Evolutionary conservation across 2,329 filamentous ascomycete genomes (phyloP), one percentile per base, ranked within the genome.

Genomic region (Fusarium newnesense): DNA sequence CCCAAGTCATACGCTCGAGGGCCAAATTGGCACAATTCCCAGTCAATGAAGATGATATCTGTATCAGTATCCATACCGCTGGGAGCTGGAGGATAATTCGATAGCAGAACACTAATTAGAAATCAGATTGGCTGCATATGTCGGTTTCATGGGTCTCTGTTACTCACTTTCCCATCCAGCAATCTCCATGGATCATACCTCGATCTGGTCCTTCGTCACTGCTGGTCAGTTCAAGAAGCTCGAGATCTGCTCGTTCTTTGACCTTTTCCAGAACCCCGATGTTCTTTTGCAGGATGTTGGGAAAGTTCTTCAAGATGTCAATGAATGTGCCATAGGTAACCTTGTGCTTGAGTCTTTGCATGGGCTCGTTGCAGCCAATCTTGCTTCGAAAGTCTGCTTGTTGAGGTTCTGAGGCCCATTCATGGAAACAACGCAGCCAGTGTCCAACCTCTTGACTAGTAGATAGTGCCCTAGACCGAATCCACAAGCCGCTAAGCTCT

Each of bases 131-230:
- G 18, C 28, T 26, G 15, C 8, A 6, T 6, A 8, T 0, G 11
- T 2, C 9, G n/a, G 12, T 2, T 19, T 37, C 2, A 7, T 19
- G 2, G 5, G 12, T 21, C 9, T 6, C n/a, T 52, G 12, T 34
- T 18, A 28, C 54, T 58, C 7, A 47, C 40, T 58, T 47, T 47
- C 54, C 54, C 40, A 47, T 47, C 54, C 40, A 58, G 18, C 30
- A 58, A 47, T 47, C 40, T 5, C 54, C 40, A 13, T 58, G 54
- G 3, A 58, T 58, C 13, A 47, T 58, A 3, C 54, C 30, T 34
- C 19, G 40, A 16, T n/a, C 4, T 58, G 6, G n/a, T 18, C 30
- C 30, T 9, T n/a, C 39, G 2, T 16, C 36, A 1, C 30, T 18
- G 3, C 15, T 10, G 1, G 7, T 19, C 13, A 28, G 4, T 4